These are phyloP conservation scores for Russula abietina DNA, from an alignment of 768 basidiomycete species.

Conservation along the genomic window DNA sequence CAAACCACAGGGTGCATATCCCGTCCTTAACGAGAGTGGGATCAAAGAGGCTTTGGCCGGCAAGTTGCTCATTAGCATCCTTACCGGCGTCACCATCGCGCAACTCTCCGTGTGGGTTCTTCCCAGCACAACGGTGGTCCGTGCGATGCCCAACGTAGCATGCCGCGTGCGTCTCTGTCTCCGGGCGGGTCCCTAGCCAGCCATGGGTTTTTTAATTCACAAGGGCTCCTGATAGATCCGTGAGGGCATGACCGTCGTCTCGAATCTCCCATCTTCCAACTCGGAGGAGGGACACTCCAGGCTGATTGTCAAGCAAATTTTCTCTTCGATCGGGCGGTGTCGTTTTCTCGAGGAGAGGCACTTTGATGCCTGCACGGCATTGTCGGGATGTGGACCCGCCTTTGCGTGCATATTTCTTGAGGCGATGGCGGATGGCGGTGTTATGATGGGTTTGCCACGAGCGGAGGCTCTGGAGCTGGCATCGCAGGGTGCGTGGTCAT, in stretches of 20 bases:
- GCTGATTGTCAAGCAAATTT: slow-evolving; percentile 80
- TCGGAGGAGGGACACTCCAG: slow-evolving; percentile 54
- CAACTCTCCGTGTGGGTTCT: slow-evolving; percentile 74
- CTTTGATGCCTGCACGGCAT: slow-evolving; percentile 96
- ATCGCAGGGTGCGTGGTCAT: slow-evolving; percentile 69
- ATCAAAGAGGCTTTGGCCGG: slow-evolving; percentile 79
- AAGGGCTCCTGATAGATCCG: slow-evolving; percentile 60
- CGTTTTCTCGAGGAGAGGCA: slow-evolving; percentile 97
- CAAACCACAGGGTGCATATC: slow-evolving; percentile 83
- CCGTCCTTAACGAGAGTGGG: slow-evolving; percentile 66
- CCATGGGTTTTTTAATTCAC: neutral
- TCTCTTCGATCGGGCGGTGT: slow-evolving; percentile 94
- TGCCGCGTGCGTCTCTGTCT: slow-evolving; percentile 63
- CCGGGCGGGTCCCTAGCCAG: neutral
- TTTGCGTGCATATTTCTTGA: slow-evolving; percentile 96
- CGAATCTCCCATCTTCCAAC: slow-evolving; percentile 52
- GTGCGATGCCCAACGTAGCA: slow-evolving; percentile 98
- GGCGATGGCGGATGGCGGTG: slow-evolving; percentile 98
- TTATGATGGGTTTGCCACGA: slow-evolving; percentile 98
- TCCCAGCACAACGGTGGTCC: slow-evolving; percentile 75
- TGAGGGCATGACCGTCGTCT: slow-evolving; percentile 97
- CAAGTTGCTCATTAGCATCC: slow-evolving; percentile 93
- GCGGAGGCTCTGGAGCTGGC: slow-evolving; percentile 92
- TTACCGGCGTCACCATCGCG: slow-evolving; percentile 89
- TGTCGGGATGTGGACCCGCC: slow-evolving; percentile 94